Evolutionary conservation across 2,329 filamentous ascomycete genomes (phyloP).

Genomic region (Fusarium tanahbumbuense): DNA sequence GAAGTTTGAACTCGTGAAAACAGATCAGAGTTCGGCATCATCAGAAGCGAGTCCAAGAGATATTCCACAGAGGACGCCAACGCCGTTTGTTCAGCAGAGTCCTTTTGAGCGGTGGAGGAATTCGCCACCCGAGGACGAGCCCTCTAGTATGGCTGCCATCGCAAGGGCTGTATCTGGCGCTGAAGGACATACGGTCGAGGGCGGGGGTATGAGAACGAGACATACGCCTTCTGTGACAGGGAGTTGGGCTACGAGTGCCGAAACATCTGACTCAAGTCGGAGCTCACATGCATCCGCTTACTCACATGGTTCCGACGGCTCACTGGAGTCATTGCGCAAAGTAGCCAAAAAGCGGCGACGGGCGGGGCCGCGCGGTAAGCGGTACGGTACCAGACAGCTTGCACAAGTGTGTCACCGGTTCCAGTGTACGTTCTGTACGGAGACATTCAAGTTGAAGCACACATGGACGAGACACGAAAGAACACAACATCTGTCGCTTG

Average conservation of each 20-base stretch:
- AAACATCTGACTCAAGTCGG: conserved; percentile 12
- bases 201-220: too few species aligned
- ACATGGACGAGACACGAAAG: conserved; percentile 65
- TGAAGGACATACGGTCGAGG: background rate
- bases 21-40: background rate
- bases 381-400: background rate
- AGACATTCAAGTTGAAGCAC: conserved; percentile 58
- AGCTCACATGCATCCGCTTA: background rate
- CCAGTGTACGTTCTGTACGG: conserved; percentile 61
- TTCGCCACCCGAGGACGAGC: conserved; percentile 50
- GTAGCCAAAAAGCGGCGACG: conserved; percentile 6
- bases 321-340: background rate
- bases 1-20: conserved; percentile 58
- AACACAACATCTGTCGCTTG: conserved; percentile 59
- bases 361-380: background rate
- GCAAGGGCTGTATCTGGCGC: conserved; percentile 39
- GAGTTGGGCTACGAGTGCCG: background rate
- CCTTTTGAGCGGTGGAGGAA: conserved; percentile 50
- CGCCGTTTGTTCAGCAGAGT: conserved; percentile 57
- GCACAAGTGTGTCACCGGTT: conserved; percentile 2
- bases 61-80: conserved; percentile 50
- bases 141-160: conserved; percentile 47
- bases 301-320: background rate
- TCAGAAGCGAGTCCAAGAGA: background rate
- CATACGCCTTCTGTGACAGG: conserved; percentile 31